Conservation (phyloP, 75 land plant genomes). For the Pinus tabuliformis region DNA sequence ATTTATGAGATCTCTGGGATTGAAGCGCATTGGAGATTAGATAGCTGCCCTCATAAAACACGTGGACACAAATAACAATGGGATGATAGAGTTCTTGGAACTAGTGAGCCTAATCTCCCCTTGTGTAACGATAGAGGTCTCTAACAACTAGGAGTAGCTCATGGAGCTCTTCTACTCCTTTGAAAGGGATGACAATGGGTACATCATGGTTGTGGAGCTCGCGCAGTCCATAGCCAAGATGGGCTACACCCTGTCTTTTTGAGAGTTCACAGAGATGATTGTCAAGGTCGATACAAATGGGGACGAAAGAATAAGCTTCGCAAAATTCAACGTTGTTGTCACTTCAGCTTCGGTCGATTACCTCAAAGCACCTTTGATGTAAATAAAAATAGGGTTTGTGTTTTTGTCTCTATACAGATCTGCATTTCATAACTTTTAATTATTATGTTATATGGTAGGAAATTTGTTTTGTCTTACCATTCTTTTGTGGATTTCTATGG, state of each 20-base stretch:
- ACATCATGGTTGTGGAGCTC: slow-evolving; percentile 63
- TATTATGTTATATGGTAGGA: too few relatives aligned
- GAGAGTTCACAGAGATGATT: slow-evolving; percentile 74
- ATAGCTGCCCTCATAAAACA: slow-evolving; percentile 38
- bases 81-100: slow-evolving; percentile 74
- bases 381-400: too few relatives aligned
- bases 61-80: slow-evolving; percentile 79
- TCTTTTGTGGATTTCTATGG: too few relatives aligned
- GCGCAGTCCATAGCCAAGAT: slow-evolving; percentile 68
- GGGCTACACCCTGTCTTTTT: slow-evolving; percentile 64
- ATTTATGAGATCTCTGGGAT: slow-evolving; percentile 69
- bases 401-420: too few relatives aligned
- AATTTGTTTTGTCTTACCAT: too few relatives aligned
- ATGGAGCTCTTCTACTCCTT: slow-evolving; percentile 61
- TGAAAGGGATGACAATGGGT: slow-evolving; percentile 67
- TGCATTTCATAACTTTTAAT: too few relatives aligned
- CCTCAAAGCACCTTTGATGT: too few relatives aligned
- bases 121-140: slow-evolving; percentile 18
- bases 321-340: too few relatives aligned
- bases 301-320: slow-evolving; percentile 30
- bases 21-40: slow-evolving; percentile 59
- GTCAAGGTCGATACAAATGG: slow-evolving; percentile 73
- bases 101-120: slow-evolving; percentile 53
- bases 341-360: too few relatives aligned
- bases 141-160: slow-evolving; percentile 52